Conservation (phyloP, 2,329 filamentous ascomycete genomes). For the Leptosphaerulina australis region DNA sequence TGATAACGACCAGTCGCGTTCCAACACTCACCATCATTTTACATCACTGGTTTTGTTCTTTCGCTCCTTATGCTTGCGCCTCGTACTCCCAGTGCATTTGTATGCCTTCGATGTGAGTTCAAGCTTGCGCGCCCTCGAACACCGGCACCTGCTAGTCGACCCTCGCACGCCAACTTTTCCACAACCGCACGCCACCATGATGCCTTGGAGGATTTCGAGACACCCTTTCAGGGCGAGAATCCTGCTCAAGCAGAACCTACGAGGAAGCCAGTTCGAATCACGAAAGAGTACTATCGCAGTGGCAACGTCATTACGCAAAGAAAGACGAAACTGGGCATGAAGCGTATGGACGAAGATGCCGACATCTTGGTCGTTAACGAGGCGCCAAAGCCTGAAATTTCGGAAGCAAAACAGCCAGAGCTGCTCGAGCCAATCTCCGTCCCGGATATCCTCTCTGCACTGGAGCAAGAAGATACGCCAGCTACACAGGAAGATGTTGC, state of each 20-base stretch:
- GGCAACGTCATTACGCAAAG: slow-evolving; percentile 37
- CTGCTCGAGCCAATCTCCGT: slow-evolving; percentile 18
- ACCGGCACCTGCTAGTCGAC: slow-evolving; percentile 20
- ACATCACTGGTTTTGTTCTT: slow-evolving; percentile 12
- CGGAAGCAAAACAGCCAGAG: slow-evolving; percentile 11
- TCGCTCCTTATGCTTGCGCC: slow-evolving; percentile 45
- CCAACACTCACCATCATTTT: slow-evolving; percentile 7
- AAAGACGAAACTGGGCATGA: slow-evolving; percentile 39
- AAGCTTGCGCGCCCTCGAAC: slow-evolving; percentile 32
- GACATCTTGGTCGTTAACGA: slow-evolving; percentile 46
- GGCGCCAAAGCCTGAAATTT: slow-evolving; percentile 15
- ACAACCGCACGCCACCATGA: slow-evolving; percentile 32
- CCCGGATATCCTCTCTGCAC: slow-evolving; percentile 35
- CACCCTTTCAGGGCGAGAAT: background rate
- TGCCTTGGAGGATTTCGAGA: slow-evolving; percentile 24
- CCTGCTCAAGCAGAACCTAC: background rate
- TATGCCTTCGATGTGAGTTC: slow-evolving; percentile 50
- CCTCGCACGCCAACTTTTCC: slow-evolving; percentile 37
- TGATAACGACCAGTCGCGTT: background rate
- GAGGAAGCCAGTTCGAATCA: slow-evolving; percentile 1
- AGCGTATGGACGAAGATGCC: slow-evolving; percentile 43
- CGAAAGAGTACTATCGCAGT: slow-evolving; percentile 18
- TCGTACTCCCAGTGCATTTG: slow-evolving; percentile 44
- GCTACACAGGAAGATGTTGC: slow-evolving; percentile 39
- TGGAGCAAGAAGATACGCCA: slow-evolving; percentile 32